Percentiles rank a stretch among this genome's conserved stretches.
phyloP scores from a whole-genome alignment of 768 basidiomycete genomes.

The Tricholomella constricta region DNA sequence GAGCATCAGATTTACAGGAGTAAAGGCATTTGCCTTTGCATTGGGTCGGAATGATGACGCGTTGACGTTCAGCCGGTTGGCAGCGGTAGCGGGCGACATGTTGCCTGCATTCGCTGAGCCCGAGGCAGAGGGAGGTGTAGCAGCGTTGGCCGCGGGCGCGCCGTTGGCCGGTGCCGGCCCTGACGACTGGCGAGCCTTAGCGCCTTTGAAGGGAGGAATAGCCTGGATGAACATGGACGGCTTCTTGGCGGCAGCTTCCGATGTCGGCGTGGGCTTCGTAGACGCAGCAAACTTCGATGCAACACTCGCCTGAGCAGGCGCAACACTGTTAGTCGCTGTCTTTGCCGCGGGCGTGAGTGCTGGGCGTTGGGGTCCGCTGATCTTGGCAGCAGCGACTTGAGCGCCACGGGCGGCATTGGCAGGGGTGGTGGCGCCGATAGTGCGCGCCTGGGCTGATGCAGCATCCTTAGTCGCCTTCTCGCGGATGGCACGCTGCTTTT shows the following conservation, averaged over 20 bases:
- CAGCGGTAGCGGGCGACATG: constrained; percentile 55
- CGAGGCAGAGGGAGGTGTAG: constrained; percentile 17
- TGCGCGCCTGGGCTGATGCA: constrained; percentile 61
- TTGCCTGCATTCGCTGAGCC: constrained; percentile 30
- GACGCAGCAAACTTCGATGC: constrained; percentile 30
- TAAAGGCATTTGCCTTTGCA: constrained; percentile 75
- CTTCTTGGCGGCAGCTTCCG: constrained; percentile 44
- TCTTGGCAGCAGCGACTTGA: constrained; percentile 39
- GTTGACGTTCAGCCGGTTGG: constrained; percentile 77
- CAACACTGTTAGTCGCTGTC: constrained; percentile 26
- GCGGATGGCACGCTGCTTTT: constrained; percentile 80
- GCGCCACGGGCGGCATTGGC: constrained; percentile 49
- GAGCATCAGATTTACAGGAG: constrained; percentile 51
- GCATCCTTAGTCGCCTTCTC: constrained; percentile 78
- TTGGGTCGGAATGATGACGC: constrained; percentile 92
- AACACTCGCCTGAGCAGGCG: constrained; percentile 20
- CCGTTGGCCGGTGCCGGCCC: constrained; percentile 30
- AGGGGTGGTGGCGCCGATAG: constrained; percentile 64
- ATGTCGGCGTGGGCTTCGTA: constrained; percentile 28
- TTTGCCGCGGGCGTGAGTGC: constrained; percentile 23
- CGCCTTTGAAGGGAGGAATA: constrained; percentile 90
- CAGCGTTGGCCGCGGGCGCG: constrained; percentile 25
- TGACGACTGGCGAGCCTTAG: constrained; percentile 37
- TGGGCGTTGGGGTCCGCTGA: constrained; percentile 22
- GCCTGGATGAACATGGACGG: constrained; percentile 78